phyloP scores from a whole-genome alignment of 2,329 filamentous ascomycete species.

The Neofusicoccum umdonicola region DNA sequence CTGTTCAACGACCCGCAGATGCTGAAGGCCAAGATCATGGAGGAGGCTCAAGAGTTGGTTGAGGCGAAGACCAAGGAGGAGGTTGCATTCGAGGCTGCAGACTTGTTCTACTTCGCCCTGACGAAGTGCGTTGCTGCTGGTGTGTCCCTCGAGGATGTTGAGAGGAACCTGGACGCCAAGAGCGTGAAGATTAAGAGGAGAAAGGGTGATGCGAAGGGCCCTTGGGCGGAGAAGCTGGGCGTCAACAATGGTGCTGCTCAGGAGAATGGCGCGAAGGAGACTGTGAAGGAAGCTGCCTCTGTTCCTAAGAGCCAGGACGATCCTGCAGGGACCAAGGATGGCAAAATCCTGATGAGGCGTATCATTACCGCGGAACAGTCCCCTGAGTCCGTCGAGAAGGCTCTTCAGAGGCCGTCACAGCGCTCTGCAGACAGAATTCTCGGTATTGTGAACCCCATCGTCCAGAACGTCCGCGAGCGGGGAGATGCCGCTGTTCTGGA shows the following conservation, averaged over 20 bases:
- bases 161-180: constrained; percentile 90
- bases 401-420: constrained; percentile 85
- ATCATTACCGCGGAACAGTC: constrained; percentile 67
- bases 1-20: constrained; percentile 91
- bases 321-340: constrained; percentile 45
- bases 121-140: constrained; percentile 84
- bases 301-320: constrained; percentile 54
- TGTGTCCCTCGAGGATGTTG: constrained; percentile 83
- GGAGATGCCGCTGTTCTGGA: constrained; percentile 86
- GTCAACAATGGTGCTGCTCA: constrained; percentile 24
- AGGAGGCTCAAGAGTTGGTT: constrained; percentile 94
- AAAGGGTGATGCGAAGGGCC: constrained; percentile 89
- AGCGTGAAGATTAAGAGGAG: constrained; percentile 92
- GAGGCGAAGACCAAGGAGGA: constrained; percentile 79
- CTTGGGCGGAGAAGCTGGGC: constrained; percentile 77
- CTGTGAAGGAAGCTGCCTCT: constrained; percentile 52
- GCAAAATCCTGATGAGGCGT: constrained; percentile 78
- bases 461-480: constrained; percentile 76
- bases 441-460: constrained; percentile 85
- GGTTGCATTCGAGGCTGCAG: constrained; percentile 89
- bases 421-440: constrained; percentile 93
- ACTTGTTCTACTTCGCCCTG: constrained; percentile 92
- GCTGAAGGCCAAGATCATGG: constrained; percentile 93
- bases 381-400: constrained; percentile 65
- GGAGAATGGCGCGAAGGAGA: constrained; percentile 34